phyloP scores from a whole-genome alignment of 371 early-diverging fungal species.

The Basidiobolus meristosporus region DNA sequence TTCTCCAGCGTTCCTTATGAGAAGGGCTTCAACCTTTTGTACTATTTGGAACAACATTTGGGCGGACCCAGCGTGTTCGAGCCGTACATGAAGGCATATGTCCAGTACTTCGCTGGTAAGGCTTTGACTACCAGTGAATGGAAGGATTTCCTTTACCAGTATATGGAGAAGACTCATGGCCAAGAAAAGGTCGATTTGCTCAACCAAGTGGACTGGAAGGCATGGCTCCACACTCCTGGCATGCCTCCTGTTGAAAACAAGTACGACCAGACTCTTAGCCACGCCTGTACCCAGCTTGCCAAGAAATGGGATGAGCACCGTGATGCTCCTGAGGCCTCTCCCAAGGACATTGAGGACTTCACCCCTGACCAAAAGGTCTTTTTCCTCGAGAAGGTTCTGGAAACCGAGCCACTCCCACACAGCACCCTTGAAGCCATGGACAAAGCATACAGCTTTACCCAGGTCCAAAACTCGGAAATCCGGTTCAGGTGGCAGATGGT shows the following conservation, averaged over 20 bases:
- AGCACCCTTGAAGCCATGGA: slow-evolving; percentile 47
- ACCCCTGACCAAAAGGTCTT: slow-evolving; percentile 59
- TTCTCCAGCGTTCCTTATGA: slow-evolving; percentile 85
- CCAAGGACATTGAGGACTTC: slow-evolving; percentile 39
- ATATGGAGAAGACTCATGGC: slow-evolving; percentile 36
- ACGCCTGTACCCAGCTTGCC: slow-evolving; percentile 52
- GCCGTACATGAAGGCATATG: slow-evolving; percentile 69
- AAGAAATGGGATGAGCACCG: slow-evolving; percentile 1
- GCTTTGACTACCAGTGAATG: slow-evolving; percentile 78
- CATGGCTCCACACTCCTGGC: slow-evolving; percentile 70
- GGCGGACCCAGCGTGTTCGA: slow-evolving; percentile 72
- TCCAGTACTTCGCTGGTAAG: slow-evolving; percentile 63
- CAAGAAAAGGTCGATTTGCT: slow-evolving; percentile 41
- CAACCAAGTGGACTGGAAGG: slow-evolving; percentile 67
- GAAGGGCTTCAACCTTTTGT: slow-evolving; percentile 88
- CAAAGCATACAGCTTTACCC: slow-evolving; percentile 43
- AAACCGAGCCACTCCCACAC: slow-evolving; percentile 41
- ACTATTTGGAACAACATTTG: slow-evolving; percentile 71
- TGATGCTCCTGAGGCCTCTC: slow-evolving; percentile 26
- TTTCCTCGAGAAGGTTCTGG: slow-evolving; percentile 64
- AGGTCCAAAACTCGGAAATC: slow-evolving; percentile 65
- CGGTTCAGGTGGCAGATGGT: slow-evolving; percentile 73
- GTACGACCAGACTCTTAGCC: slow-evolving; percentile 69
- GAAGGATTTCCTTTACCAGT: slow-evolving; percentile 60
- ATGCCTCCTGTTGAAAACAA: slow-evolving; percentile 79